phyloP scores from a whole-genome alignment of 2,329 filamentous ascomycete species.

The Aspergillus vadensis region DNA sequence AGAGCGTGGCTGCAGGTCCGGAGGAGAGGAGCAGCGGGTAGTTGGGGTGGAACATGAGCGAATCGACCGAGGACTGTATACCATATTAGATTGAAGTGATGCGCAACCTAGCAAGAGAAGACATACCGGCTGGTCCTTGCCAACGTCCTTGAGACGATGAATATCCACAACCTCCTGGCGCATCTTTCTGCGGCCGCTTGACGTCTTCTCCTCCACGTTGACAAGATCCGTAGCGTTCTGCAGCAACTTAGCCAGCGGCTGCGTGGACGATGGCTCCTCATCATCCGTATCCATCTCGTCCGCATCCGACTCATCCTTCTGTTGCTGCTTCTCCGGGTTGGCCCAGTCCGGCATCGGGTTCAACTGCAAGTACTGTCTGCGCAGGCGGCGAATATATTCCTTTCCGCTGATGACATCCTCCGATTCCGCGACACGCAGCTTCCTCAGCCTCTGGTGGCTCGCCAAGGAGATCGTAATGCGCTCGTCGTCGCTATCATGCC shows the following conservation, averaged over 20 bases:
- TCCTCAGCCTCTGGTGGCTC: slow-evolving; percentile 72
- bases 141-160: slow-evolving; percentile 82
- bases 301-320: slow-evolving; percentile 47
- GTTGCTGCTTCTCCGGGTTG: slow-evolving; percentile 43
- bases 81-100: neutral
- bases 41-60: slow-evolving; percentile 84
- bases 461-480: slow-evolving; percentile 80
- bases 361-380: slow-evolving; percentile 70
- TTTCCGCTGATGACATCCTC: slow-evolving; percentile 85
- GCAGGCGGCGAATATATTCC: slow-evolving; percentile 79
- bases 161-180: slow-evolving; percentile 89
- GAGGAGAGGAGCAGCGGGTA: slow-evolving; percentile 88
- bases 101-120: neutral
- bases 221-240: slow-evolving; percentile 72
- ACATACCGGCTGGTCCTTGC: slow-evolving; percentile 69
- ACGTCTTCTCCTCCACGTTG: slow-evolving; percentile 48
- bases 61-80: slow-evolving; percentile 68
- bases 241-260: slow-evolving; percentile 78
- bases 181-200: slow-evolving; percentile 67
- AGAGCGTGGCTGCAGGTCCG: slow-evolving; percentile 80
- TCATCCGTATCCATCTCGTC: slow-evolving; percentile 59
- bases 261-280: slow-evolving; percentile 64
- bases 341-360: slow-evolving; percentile 66
- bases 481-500: slow-evolving; percentile 97
- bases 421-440: slow-evolving; percentile 75